Conservation (phyloP, 768 basidiomycete genomes). For the Termitomyces sp. region DNA sequence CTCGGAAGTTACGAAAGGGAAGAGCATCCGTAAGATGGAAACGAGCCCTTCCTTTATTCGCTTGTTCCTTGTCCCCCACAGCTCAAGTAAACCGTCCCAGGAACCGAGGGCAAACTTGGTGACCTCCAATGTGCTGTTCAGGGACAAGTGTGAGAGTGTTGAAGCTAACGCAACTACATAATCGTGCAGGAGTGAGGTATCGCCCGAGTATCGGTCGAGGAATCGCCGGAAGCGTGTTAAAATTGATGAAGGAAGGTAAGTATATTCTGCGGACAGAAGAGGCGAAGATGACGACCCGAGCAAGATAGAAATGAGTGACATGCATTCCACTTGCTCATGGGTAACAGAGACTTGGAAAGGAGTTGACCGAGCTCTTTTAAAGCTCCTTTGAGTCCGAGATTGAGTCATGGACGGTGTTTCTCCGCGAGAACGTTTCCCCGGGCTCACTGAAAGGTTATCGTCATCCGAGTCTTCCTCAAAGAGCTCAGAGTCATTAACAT, state of each 20-base stretch:
- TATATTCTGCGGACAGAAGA: constrained; percentile 41
- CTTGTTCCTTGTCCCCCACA: constrained; percentile 82
- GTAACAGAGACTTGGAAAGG: constrained; percentile 29
- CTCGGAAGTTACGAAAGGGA: constrained; percentile 62
- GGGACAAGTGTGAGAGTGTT: constrained; percentile 68
- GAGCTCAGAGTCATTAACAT: constrained; percentile 33
- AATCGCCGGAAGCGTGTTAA: constrained; percentile 52
- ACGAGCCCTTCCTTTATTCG: constrained; percentile 76
- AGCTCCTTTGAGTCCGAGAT: constrained; percentile 13
- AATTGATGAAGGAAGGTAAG: constrained; percentile 46
- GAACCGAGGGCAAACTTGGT: constrained; percentile 55
- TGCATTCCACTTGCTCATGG: constrained; percentile 70
- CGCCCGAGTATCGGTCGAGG: constrained; percentile 60
- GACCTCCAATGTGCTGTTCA: constrained; percentile 66
- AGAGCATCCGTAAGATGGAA: constrained; percentile 64
- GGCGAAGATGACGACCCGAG: constrained; percentile 59
- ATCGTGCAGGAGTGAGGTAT: constrained; percentile 78
- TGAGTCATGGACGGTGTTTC: constrained; percentile 16
- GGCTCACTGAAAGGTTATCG: constrained; percentile 17
- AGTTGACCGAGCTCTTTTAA: constrained; percentile 17
- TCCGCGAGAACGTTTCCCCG: constrained; percentile 38
- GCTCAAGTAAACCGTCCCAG: constrained; percentile 60
- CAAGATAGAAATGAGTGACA: constrained; percentile 58
- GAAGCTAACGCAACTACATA: constrained; percentile 68
- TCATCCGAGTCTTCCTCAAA: constrained; percentile 30